A percentile compares a stretch with the other conserved stretches of the same genome.
phyloP scores from a whole-genome alignment of 2,329 filamentous ascomycete genomes.

The Aspergillus ibericus region DNA sequence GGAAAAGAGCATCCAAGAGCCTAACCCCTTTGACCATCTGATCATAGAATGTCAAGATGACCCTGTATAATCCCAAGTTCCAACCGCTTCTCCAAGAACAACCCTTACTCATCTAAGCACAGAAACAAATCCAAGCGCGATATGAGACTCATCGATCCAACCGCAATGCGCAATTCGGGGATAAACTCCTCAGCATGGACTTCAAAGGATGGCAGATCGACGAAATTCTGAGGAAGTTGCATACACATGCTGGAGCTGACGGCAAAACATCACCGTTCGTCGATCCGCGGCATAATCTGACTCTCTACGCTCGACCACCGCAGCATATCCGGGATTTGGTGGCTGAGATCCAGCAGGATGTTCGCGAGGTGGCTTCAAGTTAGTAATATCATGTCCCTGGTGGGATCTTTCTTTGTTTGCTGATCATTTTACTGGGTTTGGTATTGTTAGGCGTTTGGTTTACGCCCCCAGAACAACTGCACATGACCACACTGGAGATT shows the following conservation, averaged over 20 bases:
- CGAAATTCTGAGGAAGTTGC: constrained; percentile 69
- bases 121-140: constrained; percentile 60
- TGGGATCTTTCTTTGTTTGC: neutral
- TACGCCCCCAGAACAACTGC: constrained; percentile 75
- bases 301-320: constrained; percentile 85
- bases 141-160: constrained; percentile 73
- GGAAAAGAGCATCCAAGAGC: constrained; percentile 10
- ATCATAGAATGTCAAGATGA: constrained; percentile 67
- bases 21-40: constrained; percentile 74
- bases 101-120: neutral
- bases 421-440: neutral
- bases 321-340: constrained; percentile 68
- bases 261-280: constrained; percentile 58
- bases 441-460: constrained; percentile 69
- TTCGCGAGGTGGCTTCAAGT: constrained; percentile 69
- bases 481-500: constrained; percentile 83
- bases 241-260: constrained; percentile 35
- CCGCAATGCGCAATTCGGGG: constrained; percentile 73
- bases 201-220: constrained; percentile 76
- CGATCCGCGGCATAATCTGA: constrained; percentile 78
- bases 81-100: neutral
- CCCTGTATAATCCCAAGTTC: constrained; percentile 53
- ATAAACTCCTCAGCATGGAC: constrained; percentile 66
- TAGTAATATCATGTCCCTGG: constrained; percentile 36
- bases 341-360: constrained; percentile 64